Base-by-base conservation (phyloP, 495 filamentous ascomycete species). In the Schizothecium vesticola region DNA sequence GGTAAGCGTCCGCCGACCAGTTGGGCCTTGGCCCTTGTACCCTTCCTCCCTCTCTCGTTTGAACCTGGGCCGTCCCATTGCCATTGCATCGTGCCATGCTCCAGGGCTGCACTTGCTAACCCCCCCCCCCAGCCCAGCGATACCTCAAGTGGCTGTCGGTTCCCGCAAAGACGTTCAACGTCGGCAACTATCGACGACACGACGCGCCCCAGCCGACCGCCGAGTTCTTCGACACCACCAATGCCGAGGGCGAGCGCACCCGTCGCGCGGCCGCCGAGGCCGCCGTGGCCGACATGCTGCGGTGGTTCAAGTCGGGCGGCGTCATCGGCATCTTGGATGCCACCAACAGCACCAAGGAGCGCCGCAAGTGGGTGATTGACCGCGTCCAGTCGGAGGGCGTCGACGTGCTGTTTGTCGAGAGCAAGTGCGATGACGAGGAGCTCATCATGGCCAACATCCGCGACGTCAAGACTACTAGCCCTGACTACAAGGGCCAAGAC, bases 81-180 rank as follows among this genome's bases (percentile, higher is more conserved):
- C 22, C 21, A 59, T 59, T 59, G 6, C 7, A 8, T 25, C 0
- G 56, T 19, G 56, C 4, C 31, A 58, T 58, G 21, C 56, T 19
- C 21, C n/a, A 23, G 10, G n/a, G 56, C n/a, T 58, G 56, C 56
- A 51, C n/a, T n/a, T 58, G 66, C 67, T 75, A 61, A 76, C 72
- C 23, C 51, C 67, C 57, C 51, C 16, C 19, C 24, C 51, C 76
- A 99, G 95, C 95, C 67, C 92, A 97, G 77, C 87, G 95, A 31
- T 99, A 99, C 79, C 88, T 99, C 23, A 90, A 87, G 74, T 99
- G 95, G 95, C 90, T 98, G 56, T 96, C 93, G 23, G 93, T 99
- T 74, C 88, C 89, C 29, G 93, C 95, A 60, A 90, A 91, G 72
- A 91, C 91, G 71, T 99, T 99, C 89, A 99, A 99, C 69, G 95